These are phyloP conservation scores for Cryptococcus sp. DNA, from an alignment of 1,284 basidiomycete genomes.

Conservation along the genomic window DNA sequence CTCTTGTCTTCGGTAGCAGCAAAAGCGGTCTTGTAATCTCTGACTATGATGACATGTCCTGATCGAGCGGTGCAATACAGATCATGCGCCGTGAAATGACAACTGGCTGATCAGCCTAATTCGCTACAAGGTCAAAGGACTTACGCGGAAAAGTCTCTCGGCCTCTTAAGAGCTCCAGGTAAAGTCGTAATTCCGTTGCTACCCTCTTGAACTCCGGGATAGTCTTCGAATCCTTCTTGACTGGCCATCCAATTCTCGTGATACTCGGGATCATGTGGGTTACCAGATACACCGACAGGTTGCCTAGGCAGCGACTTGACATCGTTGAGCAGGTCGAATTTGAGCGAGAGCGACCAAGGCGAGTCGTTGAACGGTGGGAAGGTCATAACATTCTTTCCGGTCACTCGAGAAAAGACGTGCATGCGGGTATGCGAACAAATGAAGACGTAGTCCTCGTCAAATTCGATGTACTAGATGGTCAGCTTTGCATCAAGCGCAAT, in stretches of 20 bases:
- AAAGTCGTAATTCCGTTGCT: background rate
- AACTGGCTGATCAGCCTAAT: constrained; percentile 4
- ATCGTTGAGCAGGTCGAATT: background rate
- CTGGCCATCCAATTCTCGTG: background rate
- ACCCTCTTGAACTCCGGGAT: background rate
- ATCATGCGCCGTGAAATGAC: constrained; percentile 33
- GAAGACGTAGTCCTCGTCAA: constrained; percentile 43
- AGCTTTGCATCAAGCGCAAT: background rate
- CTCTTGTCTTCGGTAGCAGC: constrained; percentile 9
- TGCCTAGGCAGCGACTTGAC: background rate
- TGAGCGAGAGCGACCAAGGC: background rate
- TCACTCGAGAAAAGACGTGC: constrained; percentile 30
- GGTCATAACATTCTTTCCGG: constrained; percentile 8
- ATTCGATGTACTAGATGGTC: constrained; percentile 38
- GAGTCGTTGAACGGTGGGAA: background rate
- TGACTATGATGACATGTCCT: constrained; percentile 24
- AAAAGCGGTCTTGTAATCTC: constrained; percentile 27
- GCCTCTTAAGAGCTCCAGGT: background rate
- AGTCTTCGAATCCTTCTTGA: background rate
- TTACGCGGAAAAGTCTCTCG: constrained; percentile 21
- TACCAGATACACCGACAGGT: background rate
- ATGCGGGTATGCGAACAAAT: constrained; percentile 24
- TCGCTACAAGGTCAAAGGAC: background rate
- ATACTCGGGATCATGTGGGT: background rate
- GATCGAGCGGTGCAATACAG: constrained; percentile 23